A percentile compares a stretch with the other conserved stretches of the same genome.
These are phyloP conservation scores for Termitomyces sp. DNA, from an alignment of 768 basidiomycete species.

Conservation along the genomic window DNA sequence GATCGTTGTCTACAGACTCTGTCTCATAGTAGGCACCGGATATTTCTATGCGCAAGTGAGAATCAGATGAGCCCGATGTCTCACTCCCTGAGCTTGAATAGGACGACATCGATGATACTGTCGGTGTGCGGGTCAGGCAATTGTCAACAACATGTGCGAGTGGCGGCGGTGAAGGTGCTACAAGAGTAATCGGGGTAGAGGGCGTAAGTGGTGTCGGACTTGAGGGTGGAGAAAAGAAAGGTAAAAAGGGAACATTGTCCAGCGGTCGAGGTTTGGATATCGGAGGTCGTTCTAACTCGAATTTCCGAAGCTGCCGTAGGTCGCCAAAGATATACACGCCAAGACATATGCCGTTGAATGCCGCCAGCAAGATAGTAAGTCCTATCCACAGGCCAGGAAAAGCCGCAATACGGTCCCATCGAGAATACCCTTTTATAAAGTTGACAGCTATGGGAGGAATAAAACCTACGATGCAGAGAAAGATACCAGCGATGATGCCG, in stretches of 20 bases:
- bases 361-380: conserved; percentile 52
- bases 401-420: conserved; percentile 55
- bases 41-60: conserved; percentile 30
- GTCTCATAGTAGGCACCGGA: conserved; percentile 36
- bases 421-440: conserved; percentile 38
- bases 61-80: conserved; percentile 16
- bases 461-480: conserved; percentile 41
- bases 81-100: conserved; percentile 20
- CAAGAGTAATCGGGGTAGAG: conserved; percentile 14
- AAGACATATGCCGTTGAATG: conserved; percentile 68
- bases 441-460: conserved; percentile 43
- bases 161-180: conserved; percentile 22
- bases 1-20: conserved; percentile 26
- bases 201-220: conserved; percentile 13
- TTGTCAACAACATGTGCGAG: conserved; percentile 18
- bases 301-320: conserved; percentile 69
- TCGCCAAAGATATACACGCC: conserved; percentile 80
- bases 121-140: conserved; percentile 16
- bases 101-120: conserved; percentile 10
- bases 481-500: conserved; percentile 58
- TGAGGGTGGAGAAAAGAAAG: conserved; percentile 14
- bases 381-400: conserved; percentile 71
- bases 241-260: conserved; percentile 18
- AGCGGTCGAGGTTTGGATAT: conserved; percentile 47
- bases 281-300: conserved; percentile 67